Evolutionary conservation across 1,284 basidiomycete species (phyloP).

Genomic region (Moesziomyces globuligerus): DNA sequence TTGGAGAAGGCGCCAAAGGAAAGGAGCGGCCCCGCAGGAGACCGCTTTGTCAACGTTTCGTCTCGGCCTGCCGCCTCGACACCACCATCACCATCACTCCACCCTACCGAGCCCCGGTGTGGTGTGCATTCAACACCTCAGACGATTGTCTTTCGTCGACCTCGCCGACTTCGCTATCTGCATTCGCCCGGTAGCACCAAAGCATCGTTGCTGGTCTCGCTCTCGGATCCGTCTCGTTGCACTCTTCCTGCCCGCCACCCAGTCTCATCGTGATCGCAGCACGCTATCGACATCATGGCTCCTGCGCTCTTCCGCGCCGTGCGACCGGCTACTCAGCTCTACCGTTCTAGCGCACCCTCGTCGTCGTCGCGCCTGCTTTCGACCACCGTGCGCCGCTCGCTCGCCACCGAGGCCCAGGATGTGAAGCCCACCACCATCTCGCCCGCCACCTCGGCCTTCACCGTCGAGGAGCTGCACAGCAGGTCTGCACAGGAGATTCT

Average conservation of each 20-base stretch:
- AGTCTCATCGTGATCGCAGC: neutral
- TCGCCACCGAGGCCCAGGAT: constrained; percentile 54
- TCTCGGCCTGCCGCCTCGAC: neutral
- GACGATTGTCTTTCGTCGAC: neutral
- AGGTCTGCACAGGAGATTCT: constrained; percentile 81
- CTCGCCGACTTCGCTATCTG: neutral
- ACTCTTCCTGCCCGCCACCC: constrained; percentile 17
- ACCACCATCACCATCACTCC: constrained; percentile 16
- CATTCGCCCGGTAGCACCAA: neutral
- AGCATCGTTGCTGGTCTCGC: neutral
- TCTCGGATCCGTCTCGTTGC: too few species aligned
- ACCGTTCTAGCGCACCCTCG: constrained; percentile 31
- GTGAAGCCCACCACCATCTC: constrained; percentile 37
- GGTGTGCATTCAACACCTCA: constrained; percentile 5
- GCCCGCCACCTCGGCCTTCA: constrained; percentile 52
- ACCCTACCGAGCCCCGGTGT: constrained; percentile 6
- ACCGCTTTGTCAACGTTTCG: constrained; percentile 10
- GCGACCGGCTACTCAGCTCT: constrained; percentile 39
- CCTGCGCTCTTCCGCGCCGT: constrained; percentile 44
- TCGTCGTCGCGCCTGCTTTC: constrained; percentile 35
- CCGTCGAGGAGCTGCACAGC: constrained; percentile 73
- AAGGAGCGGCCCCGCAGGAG: too few species aligned
- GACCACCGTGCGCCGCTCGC: constrained; percentile 39
- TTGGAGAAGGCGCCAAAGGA: neutral
- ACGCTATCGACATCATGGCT: constrained; percentile 19